These are phyloP conservation scores for Ophiostoma himal-ulmi DNA, from an alignment of 2,329 filamentous ascomycete genomes.

Conservation along the genomic window DNA sequence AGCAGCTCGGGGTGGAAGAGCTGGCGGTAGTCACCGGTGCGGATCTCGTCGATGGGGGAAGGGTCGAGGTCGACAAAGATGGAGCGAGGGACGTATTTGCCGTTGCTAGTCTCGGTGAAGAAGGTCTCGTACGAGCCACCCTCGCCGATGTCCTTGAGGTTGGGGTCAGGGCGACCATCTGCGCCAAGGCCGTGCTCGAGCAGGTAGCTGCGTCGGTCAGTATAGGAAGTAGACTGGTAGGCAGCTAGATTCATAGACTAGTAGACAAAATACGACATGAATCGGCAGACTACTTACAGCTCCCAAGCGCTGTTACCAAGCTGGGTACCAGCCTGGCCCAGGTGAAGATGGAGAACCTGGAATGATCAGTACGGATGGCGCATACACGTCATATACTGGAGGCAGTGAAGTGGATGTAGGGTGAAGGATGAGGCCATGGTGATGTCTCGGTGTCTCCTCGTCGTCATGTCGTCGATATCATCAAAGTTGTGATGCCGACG, in stretches of 20 bases:
- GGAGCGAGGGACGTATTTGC: slow-evolving; percentile 67
- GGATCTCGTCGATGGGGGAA: slow-evolving; percentile 68
- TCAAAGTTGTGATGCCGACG: background rate
- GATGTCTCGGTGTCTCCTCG: background rate
- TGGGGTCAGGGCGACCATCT: slow-evolving; percentile 60
- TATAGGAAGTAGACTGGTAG: slow-evolving; percentile 25
- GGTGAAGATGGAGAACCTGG: slow-evolving; percentile 58
- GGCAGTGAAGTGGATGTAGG: slow-evolving; percentile 4
- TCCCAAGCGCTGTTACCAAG: slow-evolving; percentile 71
- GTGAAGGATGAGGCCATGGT: background rate
- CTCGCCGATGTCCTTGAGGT: slow-evolving; percentile 53
- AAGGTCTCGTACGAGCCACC: slow-evolving; percentile 65
- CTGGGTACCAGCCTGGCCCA: slow-evolving; percentile 66
- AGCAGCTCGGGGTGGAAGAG: slow-evolving; percentile 68
- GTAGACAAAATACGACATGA: background rate
- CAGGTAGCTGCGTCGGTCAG: slow-evolving; percentile 51
- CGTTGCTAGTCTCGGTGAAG: slow-evolving; percentile 65
- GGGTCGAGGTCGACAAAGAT: slow-evolving; percentile 69
- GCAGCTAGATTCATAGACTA: too few relatives aligned
- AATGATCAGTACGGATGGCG: background rate
- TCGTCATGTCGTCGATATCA: background rate
- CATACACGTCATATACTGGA: background rate
- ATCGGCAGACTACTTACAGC: slow-evolving; percentile 48
- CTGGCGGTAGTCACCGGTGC: slow-evolving; percentile 60
- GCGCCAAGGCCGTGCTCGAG: slow-evolving; percentile 64